phyloP scores from a whole-genome alignment of 78 protist species.

The Cyanophora paradoxa region DNA sequence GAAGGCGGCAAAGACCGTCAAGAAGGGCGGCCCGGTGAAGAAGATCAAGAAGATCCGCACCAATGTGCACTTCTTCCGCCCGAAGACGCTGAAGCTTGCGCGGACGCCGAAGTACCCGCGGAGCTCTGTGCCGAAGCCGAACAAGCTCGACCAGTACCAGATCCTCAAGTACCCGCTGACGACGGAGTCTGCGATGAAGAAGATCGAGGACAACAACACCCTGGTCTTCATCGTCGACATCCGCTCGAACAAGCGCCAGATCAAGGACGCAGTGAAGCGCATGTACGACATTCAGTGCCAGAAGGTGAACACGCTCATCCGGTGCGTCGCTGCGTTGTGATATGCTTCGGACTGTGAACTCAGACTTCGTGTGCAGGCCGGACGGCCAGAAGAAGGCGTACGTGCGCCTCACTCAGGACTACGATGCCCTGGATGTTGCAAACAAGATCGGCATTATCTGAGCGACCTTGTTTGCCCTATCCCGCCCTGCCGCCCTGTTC shows the following conservation, averaged over 20 bases:
- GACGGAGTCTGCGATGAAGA: constrained; percentile 93
- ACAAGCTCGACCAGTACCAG: constrained; percentile 41
- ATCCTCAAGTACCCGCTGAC: constrained; percentile 80
- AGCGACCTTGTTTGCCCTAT: too few species aligned
- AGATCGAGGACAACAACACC: constrained; percentile 96
- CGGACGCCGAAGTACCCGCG: constrained; percentile 46
- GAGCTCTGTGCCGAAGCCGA: not conserved
- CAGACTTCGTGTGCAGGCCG: constrained; percentile 47
- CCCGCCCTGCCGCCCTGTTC: not conserved
- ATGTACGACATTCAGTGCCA: constrained; percentile 84
- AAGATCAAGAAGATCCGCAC: constrained; percentile 30
- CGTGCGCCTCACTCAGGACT: constrained; percentile 71
- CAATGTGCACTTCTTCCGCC: constrained; percentile 47
- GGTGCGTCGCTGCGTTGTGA: constrained; percentile 19
- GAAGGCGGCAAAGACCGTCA: constrained; percentile 36
- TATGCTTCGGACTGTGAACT: not conserved
- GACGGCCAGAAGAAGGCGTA: constrained; percentile 97
- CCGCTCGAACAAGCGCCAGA: constrained; percentile 87
- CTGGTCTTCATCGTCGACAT: constrained; percentile 88
- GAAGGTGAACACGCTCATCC: constrained; percentile 89
- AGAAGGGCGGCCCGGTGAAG: constrained; percentile 12
- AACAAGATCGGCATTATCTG: constrained; percentile 91
- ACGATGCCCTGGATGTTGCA: constrained; percentile 67
- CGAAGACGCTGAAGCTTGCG: constrained; percentile 45
- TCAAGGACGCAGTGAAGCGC: constrained; percentile 78